Evolutionary conservation across 1,284 basidiomycete genomes (phyloP).

Genomic region (Caloboletus firmus): DNA sequence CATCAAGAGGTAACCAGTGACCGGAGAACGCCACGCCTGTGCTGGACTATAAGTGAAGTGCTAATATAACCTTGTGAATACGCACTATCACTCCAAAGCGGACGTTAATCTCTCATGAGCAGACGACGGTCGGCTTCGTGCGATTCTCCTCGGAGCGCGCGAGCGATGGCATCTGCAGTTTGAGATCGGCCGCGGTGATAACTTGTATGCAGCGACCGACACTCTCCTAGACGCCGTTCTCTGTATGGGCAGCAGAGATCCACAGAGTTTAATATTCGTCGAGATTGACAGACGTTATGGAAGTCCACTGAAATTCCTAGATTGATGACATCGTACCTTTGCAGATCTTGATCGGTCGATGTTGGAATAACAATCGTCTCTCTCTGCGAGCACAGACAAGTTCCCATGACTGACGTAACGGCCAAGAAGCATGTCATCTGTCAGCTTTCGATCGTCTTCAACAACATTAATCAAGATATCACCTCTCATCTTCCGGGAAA

Average conservation of each 20-base stretch:
- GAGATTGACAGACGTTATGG: conserved; percentile 29
- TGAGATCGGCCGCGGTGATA: conserved; percentile 33
- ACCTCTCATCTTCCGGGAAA: conserved; percentile 7
- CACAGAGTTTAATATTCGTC: conserved; percentile 21
- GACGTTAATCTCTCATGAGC: conserved; percentile 26
- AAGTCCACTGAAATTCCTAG: conserved; percentile 24
- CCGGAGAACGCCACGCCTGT: conserved; percentile 25
- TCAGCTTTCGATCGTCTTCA: conserved; percentile 11
- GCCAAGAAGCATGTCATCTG: conserved; percentile 3
- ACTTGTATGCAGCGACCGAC: conserved; percentile 1
- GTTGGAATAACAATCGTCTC: conserved; percentile 6
- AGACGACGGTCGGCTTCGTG: conserved; percentile 3
- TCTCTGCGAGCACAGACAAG: background rate
- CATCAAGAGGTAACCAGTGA: conserved; percentile 9
- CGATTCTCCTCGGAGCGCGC: conserved; percentile 29
- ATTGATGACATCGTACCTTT: conserved; percentile 29
- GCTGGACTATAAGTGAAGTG: background rate
- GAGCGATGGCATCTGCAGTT: background rate
- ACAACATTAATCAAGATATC: conserved; percentile 20
- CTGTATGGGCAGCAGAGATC: conserved; percentile 20
- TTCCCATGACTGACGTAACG: conserved; percentile 5
- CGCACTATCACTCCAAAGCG: conserved; percentile 12
- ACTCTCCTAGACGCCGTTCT: conserved; percentile 25
- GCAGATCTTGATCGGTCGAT: conserved; percentile 28
- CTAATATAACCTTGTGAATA: conserved; percentile 27